These are phyloP conservation scores for Alternaria gansuensis DNA, from an alignment of 2,329 filamentous ascomycete genomes.

Conservation along the genomic window DNA sequence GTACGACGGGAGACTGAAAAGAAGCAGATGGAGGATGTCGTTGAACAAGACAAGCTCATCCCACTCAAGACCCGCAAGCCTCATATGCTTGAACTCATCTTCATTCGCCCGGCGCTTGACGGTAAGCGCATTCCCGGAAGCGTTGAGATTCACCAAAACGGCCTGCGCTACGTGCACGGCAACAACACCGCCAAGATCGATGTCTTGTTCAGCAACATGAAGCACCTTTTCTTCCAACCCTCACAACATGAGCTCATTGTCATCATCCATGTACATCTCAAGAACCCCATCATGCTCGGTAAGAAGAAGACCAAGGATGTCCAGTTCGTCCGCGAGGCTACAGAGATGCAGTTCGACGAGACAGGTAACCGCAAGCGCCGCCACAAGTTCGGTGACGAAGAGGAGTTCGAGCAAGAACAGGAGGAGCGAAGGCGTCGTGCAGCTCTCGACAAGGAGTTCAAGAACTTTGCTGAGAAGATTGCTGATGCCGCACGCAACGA, in stretches of 20 bases:
- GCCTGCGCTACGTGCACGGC: slow-evolving; percentile 89
- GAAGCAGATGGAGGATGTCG: slow-evolving; percentile 99
- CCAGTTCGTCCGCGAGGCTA: slow-evolving; percentile 97
- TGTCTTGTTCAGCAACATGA: slow-evolving; percentile 96
- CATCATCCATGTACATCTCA: slow-evolving; percentile 96
- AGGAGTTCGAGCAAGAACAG: slow-evolving; percentile 98
- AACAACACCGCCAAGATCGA: slow-evolving; percentile 84
- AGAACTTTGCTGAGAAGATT: slow-evolving; percentile 96
- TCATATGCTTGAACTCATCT: slow-evolving; percentile 89
- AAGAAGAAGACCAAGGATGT: slow-evolving; percentile 99
- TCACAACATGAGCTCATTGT: slow-evolving; percentile 96
- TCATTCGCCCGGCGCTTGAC: slow-evolving; percentile 92
- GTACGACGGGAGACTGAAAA: slow-evolving; percentile 96
- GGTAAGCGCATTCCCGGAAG: slow-evolving; percentile 96
- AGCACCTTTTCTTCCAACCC: slow-evolving; percentile 98
- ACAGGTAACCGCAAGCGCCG: slow-evolving; percentile 98
- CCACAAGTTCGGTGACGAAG: slow-evolving; percentile 96
- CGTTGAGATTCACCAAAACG: slow-evolving; percentile 97
- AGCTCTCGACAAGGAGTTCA: slow-evolving; percentile 95
- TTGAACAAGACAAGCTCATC: slow-evolving; percentile 96
- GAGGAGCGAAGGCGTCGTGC: slow-evolving; percentile 90
- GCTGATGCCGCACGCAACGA: slow-evolving; percentile 93
- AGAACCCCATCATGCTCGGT: slow-evolving; percentile 96
- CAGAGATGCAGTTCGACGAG: slow-evolving; percentile 98
- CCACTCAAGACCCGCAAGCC: slow-evolving; percentile 95